Evolutionary conservation across 2,329 filamentous ascomycete genomes (phyloP).

Genomic region (Diaporthe sp.): DNA sequence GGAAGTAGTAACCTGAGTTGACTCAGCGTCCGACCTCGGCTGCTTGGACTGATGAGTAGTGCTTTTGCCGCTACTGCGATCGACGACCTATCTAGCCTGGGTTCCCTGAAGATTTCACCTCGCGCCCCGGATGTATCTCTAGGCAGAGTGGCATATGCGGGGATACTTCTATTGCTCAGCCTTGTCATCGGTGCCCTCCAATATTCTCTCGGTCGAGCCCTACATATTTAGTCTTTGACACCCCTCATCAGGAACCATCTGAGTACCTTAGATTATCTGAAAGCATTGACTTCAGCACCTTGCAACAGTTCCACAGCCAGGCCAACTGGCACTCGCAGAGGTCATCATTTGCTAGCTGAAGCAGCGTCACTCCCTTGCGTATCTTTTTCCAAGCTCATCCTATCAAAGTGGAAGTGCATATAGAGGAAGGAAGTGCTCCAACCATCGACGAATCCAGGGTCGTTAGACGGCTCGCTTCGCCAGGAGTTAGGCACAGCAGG

Average conservation of each 20-base stretch:
- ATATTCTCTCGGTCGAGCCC: neutral
- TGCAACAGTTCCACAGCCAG: neutral
- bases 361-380: neutral
- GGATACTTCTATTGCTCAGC: slow-evolving; percentile 30
- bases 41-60: neutral
- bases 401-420: neutral
- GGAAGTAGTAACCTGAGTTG: slow-evolving; percentile 20
- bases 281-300: neutral
- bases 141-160: slow-evolving; percentile 21
- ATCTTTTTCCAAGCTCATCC: neutral
- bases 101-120: slow-evolving; percentile 20
- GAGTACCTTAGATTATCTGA: neutral
- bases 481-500: neutral
- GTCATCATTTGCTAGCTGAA: neutral
- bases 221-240: neutral
- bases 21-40: slow-evolving; percentile 42
- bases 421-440: neutral
- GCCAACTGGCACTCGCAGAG: neutral
- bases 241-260: no score
- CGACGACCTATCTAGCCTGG: neutral
- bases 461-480: neutral
- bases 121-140: slow-evolving; percentile 20
- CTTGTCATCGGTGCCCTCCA: neutral
- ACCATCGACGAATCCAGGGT: neutral
- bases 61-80: slow-evolving; percentile 18